A percentile compares a stretch with the other conserved stretches of the same genome.
Evolutionary conservation across 352 stramenopile genomes (phyloP).

Genomic region (Plasmopara halstedii): DNA sequence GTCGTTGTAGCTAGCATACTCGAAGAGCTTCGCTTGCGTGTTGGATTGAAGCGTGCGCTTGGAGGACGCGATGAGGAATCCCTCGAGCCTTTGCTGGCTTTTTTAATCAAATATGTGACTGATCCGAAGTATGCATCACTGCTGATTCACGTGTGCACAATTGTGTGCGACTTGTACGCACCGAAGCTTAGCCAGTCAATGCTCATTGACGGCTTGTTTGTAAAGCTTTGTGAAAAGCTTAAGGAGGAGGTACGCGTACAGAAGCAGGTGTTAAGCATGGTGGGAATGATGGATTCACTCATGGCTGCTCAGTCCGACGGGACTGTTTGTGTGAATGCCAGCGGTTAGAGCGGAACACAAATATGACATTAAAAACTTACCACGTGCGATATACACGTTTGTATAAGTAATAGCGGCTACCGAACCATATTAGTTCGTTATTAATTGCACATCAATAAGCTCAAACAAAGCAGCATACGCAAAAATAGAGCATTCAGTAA

Average conservation of each 20-base stretch:
- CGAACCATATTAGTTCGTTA: too few species aligned
- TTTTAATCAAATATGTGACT: slow-evolving; percentile 93
- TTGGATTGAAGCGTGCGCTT: slow-evolving; percentile 86
- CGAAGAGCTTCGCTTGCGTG: slow-evolving; percentile 90
- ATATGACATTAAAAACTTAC: slow-evolving; percentile 17
- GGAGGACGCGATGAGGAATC: slow-evolving; percentile 90
- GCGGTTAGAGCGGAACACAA: slow-evolving; percentile 28
- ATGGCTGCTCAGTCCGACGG: slow-evolving; percentile 80
- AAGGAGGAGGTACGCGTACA: slow-evolving; percentile 80
- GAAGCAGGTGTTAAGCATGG: slow-evolving; percentile 75
- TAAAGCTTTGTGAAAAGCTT: slow-evolving; percentile 86
- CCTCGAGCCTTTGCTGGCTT: slow-evolving; percentile 92
- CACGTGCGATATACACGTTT: background rate
- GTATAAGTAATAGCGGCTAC: background rate
- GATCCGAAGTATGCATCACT: slow-evolving; percentile 90
- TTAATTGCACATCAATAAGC: too few species aligned
- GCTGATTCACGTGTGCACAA: slow-evolving; percentile 89
- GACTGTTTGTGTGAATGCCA: slow-evolving; percentile 24
- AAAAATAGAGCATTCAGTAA: too few species aligned
- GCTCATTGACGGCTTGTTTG: slow-evolving; percentile 92
- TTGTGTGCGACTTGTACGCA: slow-evolving; percentile 91
- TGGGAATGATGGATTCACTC: slow-evolving; percentile 87
- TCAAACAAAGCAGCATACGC: too few species aligned
- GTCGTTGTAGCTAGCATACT: slow-evolving; percentile 91
- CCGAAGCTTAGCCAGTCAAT: slow-evolving; percentile 87